Conservation (phyloP, 2,329 filamentous ascomycete genomes). For the Trichophyton simii region DNA sequence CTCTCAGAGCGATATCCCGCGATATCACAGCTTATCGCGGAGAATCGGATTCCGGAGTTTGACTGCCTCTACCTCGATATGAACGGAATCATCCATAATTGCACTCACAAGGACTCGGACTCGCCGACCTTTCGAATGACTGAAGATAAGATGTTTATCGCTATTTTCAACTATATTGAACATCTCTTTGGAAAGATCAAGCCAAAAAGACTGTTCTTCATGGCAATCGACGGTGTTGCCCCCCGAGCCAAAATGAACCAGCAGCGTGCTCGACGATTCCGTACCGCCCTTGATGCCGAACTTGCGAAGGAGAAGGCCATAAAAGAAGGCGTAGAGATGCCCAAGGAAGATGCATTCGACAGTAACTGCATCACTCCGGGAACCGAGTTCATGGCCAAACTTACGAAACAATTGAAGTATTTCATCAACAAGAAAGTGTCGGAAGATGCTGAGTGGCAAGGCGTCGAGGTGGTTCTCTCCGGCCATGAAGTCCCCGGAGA, state of each 20-base stretch:
- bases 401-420: conserved; percentile 88
- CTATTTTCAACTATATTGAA: conserved; percentile 99
- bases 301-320: conserved; percentile 85
- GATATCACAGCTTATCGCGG: conserved; percentile 95
- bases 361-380: conserved; percentile 97
- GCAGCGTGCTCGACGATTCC: conserved; percentile 86
- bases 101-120: conserved; percentile 92
- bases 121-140: conserved; percentile 84
- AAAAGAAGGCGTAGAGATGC: conserved; percentile 76
- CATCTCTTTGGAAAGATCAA: conserved; percentile 98
- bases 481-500: conserved; percentile 97
- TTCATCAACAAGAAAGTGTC: conserved; percentile 98
- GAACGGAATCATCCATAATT: conserved; percentile 99
- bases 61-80: conserved; percentile 82
- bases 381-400: conserved; percentile 94
- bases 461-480: conserved; percentile 87
- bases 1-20: conserved; percentile 97
- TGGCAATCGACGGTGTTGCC: conserved; percentile 96
- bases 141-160: conserved; percentile 99
- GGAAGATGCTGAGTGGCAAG: conserved; percentile 94
- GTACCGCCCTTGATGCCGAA: conserved; percentile 85
- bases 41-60: conserved; percentile 98
- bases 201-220: conserved; percentile 96
- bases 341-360: conserved; percentile 90
- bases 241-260: conserved; percentile 99